phyloP scores from a whole-genome alignment of 208 protist species.

The Leishmania gerbilli region DNA sequence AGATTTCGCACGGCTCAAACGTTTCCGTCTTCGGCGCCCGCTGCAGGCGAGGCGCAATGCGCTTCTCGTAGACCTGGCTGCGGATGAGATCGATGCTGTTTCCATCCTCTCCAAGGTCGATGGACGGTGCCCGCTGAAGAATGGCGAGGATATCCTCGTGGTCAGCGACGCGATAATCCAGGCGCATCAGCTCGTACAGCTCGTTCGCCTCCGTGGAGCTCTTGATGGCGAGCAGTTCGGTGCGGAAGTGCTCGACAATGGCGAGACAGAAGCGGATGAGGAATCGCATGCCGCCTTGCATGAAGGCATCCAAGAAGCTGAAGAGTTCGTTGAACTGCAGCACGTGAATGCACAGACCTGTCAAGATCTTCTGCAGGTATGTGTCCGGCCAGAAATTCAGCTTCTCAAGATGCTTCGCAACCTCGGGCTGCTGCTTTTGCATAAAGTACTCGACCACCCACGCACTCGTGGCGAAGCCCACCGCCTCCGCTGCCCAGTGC shows the following conservation, averaged over 20 bases:
- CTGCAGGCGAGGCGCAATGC: constrained; percentile 75
- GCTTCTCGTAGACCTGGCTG: constrained; percentile 66
- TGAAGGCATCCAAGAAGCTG: constrained; percentile 85
- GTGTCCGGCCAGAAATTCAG: constrained; percentile 92
- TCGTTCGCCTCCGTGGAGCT: constrained; percentile 50
- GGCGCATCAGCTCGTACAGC: constrained; percentile 89
- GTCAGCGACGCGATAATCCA: constrained; percentile 65
- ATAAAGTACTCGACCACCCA: constrained; percentile 90
- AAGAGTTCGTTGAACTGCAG: constrained; percentile 85
- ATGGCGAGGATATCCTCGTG: constrained; percentile 63
- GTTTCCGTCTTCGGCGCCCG: constrained; percentile 75
- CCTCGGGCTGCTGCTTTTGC: constrained; percentile 65
- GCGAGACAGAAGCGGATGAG: constrained; percentile 87
- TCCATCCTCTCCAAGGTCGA: constrained; percentile 73
- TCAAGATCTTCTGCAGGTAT: constrained; percentile 92
- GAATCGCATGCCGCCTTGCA: constrained; percentile 72
- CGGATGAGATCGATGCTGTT: constrained; percentile 63
- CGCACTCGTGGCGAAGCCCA: constrained; percentile 87
- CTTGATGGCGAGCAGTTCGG: constrained; percentile 67
- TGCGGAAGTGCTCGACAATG: constrained; percentile 84
- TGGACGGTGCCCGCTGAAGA: constrained; percentile 52
- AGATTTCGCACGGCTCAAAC: constrained; percentile 86
- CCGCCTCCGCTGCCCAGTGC: constrained; percentile 89
- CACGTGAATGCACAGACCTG: constrained; percentile 89
- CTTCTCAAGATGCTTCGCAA: constrained; percentile 73